phyloP scores from a whole-genome alignment of 345 rosid genomes.

The Laguncularia racemosa region DNA sequence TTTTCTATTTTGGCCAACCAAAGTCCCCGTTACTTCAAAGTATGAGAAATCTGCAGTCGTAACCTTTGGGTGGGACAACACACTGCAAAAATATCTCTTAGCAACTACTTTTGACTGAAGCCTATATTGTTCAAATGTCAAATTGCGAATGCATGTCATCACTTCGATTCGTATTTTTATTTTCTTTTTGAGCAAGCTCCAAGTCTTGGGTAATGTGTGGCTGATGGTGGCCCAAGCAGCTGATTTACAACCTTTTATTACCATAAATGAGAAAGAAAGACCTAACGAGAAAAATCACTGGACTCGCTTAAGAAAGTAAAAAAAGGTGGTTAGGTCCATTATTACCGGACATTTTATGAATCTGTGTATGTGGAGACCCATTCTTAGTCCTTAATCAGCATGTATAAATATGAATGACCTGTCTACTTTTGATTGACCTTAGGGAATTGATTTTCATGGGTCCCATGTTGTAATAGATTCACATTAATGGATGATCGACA shows the following conservation, averaged over 20 bases:
- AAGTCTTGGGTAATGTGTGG: constrained; percentile 16
- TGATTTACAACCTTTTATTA: constrained; percentile 2
- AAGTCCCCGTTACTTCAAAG: no score
- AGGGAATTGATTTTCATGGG: no score
- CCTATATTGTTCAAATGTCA: no score
- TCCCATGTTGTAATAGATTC: no score
- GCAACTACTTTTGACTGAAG: no score
- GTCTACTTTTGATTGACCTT: background rate
- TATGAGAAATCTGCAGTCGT: no score
- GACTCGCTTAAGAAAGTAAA: constrained; percentile 21
- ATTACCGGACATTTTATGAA: constrained; percentile 4
- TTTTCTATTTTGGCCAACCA: no score
- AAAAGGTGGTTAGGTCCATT: constrained; percentile 23
- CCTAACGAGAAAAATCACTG: constrained; percentile 26
- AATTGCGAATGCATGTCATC: constrained; percentile 16
- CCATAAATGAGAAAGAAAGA: constrained; percentile 11
- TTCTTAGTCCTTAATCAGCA: constrained; percentile 25
- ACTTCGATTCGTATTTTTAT: constrained; percentile 15
- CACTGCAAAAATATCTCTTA: no score
- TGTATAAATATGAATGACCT: constrained; percentile 26
- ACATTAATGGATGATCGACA: no score
- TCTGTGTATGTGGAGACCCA: constrained; percentile 18
- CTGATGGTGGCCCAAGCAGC: constrained; percentile 23
- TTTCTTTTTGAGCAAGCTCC: constrained; percentile 22
- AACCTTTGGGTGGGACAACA: no score